These are phyloP conservation scores for Spathaspora sp. DNA, from an alignment of 805 yeast genomes.

Conservation along the genomic window DNA sequence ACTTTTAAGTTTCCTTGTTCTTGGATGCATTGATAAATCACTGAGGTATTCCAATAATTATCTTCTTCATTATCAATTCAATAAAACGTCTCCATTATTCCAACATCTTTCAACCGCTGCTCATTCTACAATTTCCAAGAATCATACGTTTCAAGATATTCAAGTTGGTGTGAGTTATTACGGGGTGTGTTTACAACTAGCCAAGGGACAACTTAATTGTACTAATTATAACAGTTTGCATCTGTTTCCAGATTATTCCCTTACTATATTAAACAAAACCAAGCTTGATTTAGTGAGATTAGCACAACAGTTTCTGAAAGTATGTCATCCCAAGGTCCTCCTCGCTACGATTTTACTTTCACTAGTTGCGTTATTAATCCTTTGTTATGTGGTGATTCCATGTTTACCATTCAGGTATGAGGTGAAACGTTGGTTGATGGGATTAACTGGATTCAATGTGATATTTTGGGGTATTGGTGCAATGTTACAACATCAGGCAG, in stretches of 20 bases:
- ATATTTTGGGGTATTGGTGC: slow-evolving; percentile 64
- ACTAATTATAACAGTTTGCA: slow-evolving; percentile 24
- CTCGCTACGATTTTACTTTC: slow-evolving; percentile 46
- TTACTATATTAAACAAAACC: slow-evolving; percentile 2
- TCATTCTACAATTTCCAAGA: not conserved
- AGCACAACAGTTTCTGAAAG: slow-evolving; percentile 41
- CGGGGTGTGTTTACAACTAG: slow-evolving; percentile 49
- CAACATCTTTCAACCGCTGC: not conserved
- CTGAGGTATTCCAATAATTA: slow-evolving; percentile 46
- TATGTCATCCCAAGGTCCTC: slow-evolving; percentile 53
- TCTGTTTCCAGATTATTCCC: slow-evolving; percentile 12
- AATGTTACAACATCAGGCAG: slow-evolving; percentile 60
- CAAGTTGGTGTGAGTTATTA: slow-evolving; percentile 51
- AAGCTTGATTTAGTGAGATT: slow-evolving; percentile 44
- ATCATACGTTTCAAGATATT: slow-evolving; percentile 32
- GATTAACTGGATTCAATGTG: slow-evolving; percentile 30
- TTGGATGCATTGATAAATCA: slow-evolving; percentile 48
- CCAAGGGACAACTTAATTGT: slow-evolving; percentile 31
- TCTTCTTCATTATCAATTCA: slow-evolving; percentile 47
- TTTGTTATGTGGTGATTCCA: slow-evolving; percentile 47
- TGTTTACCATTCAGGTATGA: slow-evolving; percentile 41
- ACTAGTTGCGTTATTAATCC: slow-evolving; percentile 34
- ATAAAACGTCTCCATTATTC: slow-evolving; percentile 31
- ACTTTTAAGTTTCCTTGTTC: slow-evolving; percentile 49
- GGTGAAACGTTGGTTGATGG: slow-evolving; percentile 11